Conservation (phyloP, 2,329 filamentous ascomycete genomes). For the Ophiosphaerella narmari region DNA sequence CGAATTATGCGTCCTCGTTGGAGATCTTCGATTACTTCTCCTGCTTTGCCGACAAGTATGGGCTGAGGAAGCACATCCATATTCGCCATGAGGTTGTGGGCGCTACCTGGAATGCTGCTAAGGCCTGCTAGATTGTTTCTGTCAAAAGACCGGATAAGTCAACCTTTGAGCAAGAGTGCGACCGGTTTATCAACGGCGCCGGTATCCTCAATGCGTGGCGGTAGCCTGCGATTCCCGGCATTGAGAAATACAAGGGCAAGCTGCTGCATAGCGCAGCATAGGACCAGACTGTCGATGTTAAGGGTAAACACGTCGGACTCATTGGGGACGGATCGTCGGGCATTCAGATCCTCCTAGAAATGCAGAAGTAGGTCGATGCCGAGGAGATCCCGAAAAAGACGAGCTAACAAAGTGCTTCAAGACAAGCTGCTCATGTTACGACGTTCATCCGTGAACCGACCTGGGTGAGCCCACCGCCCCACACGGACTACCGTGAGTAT, state of each 20-base stretch:
- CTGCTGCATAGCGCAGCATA: slow-evolving; percentile 63
- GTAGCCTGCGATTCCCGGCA: slow-evolving; percentile 59
- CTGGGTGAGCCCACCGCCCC: too few species aligned
- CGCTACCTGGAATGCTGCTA: slow-evolving; percentile 45
- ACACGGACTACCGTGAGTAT: too few species aligned
- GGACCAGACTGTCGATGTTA: slow-evolving; percentile 56
- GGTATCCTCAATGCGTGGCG: slow-evolving; percentile 59
- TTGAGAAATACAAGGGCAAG: slow-evolving; percentile 57
- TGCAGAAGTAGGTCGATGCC: too few species aligned
- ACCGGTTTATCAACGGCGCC: slow-evolving; percentile 55
- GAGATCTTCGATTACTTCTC: slow-evolving; percentile 53
- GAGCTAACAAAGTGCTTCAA: too few species aligned
- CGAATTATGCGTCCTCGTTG: slow-evolving; percentile 49
- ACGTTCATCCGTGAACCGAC: too few species aligned
- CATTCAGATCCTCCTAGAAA: slow-evolving; percentile 53
- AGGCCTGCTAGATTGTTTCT: slow-evolving; percentile 36
- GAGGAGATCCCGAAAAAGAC: too few species aligned
- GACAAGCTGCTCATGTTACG: too few species aligned
- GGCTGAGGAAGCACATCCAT: slow-evolving; percentile 44
- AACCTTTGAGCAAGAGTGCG: slow-evolving; percentile 48
- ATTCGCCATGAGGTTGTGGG: slow-evolving; percentile 38
- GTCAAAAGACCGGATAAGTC: too few species aligned
- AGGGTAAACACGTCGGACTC: slow-evolving; percentile 56
- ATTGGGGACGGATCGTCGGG: slow-evolving; percentile 61
- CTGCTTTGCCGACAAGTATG: slow-evolving; percentile 48